Evolutionary conservation across 495 filamentous ascomycete genomes (phyloP).

Genomic region (Aspergillus sclerotioniger): DNA sequence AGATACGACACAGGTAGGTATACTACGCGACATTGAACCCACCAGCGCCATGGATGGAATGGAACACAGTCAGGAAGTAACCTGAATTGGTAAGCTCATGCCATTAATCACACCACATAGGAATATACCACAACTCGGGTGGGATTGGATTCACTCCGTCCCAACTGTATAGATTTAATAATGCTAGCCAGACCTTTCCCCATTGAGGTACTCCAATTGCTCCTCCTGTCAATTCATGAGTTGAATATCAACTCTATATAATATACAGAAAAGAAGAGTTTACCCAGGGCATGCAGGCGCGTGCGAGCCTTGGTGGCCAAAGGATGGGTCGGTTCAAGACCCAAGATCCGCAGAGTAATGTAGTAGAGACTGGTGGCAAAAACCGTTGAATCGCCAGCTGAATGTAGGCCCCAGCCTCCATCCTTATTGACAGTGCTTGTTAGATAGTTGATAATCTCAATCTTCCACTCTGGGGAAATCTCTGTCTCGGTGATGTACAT

Average conservation of each 20-base stretch:
- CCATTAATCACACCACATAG: not conserved
- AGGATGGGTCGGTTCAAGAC: slow-evolving; percentile 68
- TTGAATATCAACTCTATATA: too few species aligned
- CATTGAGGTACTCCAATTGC: slow-evolving; percentile 72
- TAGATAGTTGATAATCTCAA: not conserved
- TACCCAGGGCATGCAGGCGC: slow-evolving; percentile 44
- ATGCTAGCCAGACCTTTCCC: slow-evolving; percentile 78
- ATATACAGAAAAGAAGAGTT: not conserved
- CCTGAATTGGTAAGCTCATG: not conserved
- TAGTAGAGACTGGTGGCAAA: slow-evolving; percentile 83
- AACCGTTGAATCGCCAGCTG: slow-evolving; percentile 73
- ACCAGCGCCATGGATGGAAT: slow-evolving; percentile 5
- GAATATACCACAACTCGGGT: slow-evolving; percentile 77
- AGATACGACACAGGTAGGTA: not conserved
- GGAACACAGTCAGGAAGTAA: slow-evolving; percentile 4
- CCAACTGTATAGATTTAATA: slow-evolving; percentile 70
- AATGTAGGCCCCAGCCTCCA: slow-evolving; percentile 73
- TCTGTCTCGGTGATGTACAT: not conserved
- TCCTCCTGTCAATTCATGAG: slow-evolving; percentile 62
- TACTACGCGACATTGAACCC: not conserved
- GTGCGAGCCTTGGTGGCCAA: slow-evolving; percentile 70
- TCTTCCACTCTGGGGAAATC: not conserved
- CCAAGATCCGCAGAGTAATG: slow-evolving; percentile 65
- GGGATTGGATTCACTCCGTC: slow-evolving; percentile 69
- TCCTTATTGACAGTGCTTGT: not conserved